Evolutionary conservation across 1,139 yeast species (phyloP), one percentile per base, ranked within the genome.

Genomic region (Debaryomycetaceae sp.): DNA sequence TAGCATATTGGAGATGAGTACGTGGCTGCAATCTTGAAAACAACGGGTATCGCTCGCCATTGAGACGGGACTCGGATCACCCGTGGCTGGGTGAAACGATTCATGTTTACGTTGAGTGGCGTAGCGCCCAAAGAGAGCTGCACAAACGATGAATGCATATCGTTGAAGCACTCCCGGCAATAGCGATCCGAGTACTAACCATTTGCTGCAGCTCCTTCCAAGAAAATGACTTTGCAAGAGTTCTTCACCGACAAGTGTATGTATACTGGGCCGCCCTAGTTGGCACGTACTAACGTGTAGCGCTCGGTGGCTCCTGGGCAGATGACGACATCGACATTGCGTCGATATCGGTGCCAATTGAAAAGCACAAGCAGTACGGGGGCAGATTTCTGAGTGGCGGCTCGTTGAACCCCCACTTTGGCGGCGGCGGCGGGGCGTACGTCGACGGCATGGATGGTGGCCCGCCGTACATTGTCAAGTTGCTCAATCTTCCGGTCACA

Each of bases 261-360:
- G 78, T 71, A 46, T 39, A 8, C 14, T 23, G 9, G n/a, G 14
- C 25, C 12, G 14, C 25, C n/a, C 9, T 13, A 8, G 25, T 8
- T 8, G 18, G 25, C n/a, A 19, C n/a, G 25, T 49, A 51, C 53
- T 51, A 50, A 50, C 51, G 6, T n/a, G n/a, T 35, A 62, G 69
- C 65, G 16, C 58, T 56, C 42, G 78, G 77, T 35, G 80, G 82
- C 34, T 74, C 83, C 26, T 82, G 91, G 86, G 89, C 86, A 27
- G 89, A 81, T 46, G 81, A 76, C 37, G 88, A 80, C 41, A 71
- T 82, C 34, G 88, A 81, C 56, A 65, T 79, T 58, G 69, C 78
- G 36, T 75, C 82, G 26, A 75, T 78, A 35, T 69, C 75, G 21
- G 79, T 76, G 22, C 81, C 81, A n/a, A 63, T 66, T 24, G 62